Base-by-base conservation (phyloP, 1,139 yeast genomes). In the Pichia terricola region DNA sequence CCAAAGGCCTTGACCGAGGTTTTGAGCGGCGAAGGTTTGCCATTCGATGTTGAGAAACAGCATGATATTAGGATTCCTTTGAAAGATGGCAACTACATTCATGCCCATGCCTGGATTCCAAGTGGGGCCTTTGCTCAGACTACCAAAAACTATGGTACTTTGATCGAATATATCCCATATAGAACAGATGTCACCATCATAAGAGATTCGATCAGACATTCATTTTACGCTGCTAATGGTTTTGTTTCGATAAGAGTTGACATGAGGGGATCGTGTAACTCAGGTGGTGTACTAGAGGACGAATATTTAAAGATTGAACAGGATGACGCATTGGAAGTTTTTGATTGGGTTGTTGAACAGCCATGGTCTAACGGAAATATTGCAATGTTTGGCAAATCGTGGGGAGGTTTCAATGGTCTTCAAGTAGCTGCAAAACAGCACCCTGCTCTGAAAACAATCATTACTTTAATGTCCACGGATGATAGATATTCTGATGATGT, bases 351-450 rank as follows among this genome's bases (percentile, higher is more conserved):
- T 16, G 44, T 58, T 3, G 41, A 45, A 16, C 72, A 68, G 49
- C 27, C 41, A 0, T 68, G 72, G 72, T 66, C 71, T 37, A 68
- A 68, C 47, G 71, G 70, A 10, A 61, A 58, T 38, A 60, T 68
- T 45, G 73, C 66, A 26, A 67, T 67, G 68, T 65, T 68, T 56
- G 73, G 73, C 34, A 68, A 68, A 53, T 67, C 72, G 2, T 68
- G 73, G 73, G 72, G 69, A 42, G 72, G 72, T 1, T 68, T 68
- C 54, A 68, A 68, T 49, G 66, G 68, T 5, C 55, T 68, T 34
- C 73, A 68, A 50, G 55, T 68, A 25, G 72, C 72, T 4, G 68
- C 68, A 4, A 59, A 68, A 52, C 68, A 65, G 45, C 73, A 68
- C 50, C 71, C 72, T 3, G 68, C 68, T 25, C 53, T 68, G 51